phyloP scores from a whole-genome alignment of 2,329 filamentous ascomycete species.

The Incumbomyces delicatus region DNA sequence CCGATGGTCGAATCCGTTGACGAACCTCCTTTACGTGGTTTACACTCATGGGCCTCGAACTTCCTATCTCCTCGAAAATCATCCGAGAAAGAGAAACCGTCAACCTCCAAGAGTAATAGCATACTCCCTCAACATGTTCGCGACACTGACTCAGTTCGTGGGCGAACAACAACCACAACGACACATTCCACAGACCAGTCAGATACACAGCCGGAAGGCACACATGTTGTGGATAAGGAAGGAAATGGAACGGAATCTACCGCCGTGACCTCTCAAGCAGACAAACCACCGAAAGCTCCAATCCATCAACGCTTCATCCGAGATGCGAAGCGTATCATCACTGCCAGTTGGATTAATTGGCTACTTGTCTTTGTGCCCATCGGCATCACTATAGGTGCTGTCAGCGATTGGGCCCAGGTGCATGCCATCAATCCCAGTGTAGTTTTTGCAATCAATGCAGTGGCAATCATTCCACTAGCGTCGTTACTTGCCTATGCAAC shows the following conservation, averaged over 20 bases:
- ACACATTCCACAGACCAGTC: conserved; percentile 5
- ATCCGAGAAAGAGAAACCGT: conserved; percentile 11
- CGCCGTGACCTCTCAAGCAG: conserved; percentile 34
- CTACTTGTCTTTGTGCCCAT: conserved; percentile 33
- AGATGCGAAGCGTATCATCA: conserved; percentile 49
- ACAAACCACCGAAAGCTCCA: conserved; percentile 27
- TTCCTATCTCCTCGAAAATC: conserved; percentile 11
- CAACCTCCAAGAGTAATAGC: conserved; percentile 16
- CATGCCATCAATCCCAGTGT: conserved; percentile 43
- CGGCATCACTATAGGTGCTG: conserved; percentile 31
- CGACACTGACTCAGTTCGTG: conserved; percentile 11
- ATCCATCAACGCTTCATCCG: conserved; percentile 43
- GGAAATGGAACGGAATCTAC: conserved; percentile 43
- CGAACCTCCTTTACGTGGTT: conserved; percentile 41
- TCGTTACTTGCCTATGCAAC: conserved; percentile 64
- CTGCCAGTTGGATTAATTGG: conserved; percentile 44
- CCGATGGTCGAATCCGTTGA: conserved; percentile 48
- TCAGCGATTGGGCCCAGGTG: conserved; percentile 20
- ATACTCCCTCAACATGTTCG: conserved; percentile 21
- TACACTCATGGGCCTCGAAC: conserved; percentile 38
- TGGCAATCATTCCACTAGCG: conserved; percentile 66
- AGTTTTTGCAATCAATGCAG: conserved; percentile 63
- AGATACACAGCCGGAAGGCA: conserved; percentile 22
- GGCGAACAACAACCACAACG: conserved; percentile 7
- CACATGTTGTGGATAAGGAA: conserved; percentile 37